Percentiles rank a stretch among this genome's conserved stretches.
Conservation (phyloP, 2,329 filamentous ascomycete genomes). For the Drechslerella dactyloides region DNA sequence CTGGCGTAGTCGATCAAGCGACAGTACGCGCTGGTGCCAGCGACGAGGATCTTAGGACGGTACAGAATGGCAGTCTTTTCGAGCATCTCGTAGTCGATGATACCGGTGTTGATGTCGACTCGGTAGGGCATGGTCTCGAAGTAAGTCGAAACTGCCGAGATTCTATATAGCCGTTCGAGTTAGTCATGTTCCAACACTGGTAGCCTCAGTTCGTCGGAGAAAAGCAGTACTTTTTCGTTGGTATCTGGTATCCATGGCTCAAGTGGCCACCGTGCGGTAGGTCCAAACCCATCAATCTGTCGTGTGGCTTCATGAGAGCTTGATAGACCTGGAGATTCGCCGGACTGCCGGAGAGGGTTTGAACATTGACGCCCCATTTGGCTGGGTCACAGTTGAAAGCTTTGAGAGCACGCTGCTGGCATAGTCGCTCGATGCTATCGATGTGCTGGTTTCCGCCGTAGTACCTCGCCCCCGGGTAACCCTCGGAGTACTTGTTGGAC, state of each 20-base stretch:
- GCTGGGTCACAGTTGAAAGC: slow-evolving; percentile 83
- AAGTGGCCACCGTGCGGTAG: slow-evolving; percentile 93
- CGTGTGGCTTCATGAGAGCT: slow-evolving; percentile 93
- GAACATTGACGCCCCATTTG: slow-evolving; percentile 99
- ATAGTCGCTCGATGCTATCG: slow-evolving; percentile 91
- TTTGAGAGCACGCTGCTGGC: slow-evolving; percentile 90
- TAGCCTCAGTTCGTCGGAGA: background rate
- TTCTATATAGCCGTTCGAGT: slow-evolving; percentile 61
- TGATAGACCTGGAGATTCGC: slow-evolving; percentile 99
- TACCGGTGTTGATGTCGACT: slow-evolving; percentile 83
- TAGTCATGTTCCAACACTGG: slow-evolving; percentile 43
- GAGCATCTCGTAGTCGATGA: slow-evolving; percentile 95
- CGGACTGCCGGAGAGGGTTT: slow-evolving; percentile 88
- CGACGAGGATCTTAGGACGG: slow-evolving; percentile 94
- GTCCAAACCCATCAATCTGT: slow-evolving; percentile 95
- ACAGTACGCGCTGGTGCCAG: slow-evolving; percentile 97
- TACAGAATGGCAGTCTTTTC: slow-evolving; percentile 89
- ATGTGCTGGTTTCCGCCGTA: slow-evolving; percentile 99
- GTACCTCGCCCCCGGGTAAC: slow-evolving; percentile 96
- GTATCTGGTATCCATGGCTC: slow-evolving; percentile 96
- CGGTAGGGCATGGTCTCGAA: slow-evolving; percentile 99
- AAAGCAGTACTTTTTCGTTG: slow-evolving; percentile 75
- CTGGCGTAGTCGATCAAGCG: slow-evolving; percentile 94
- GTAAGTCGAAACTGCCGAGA: slow-evolving; percentile 97
- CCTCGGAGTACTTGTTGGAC: slow-evolving; percentile 99